Evolutionary conservation across 139 green algal genomes (phyloP).

Genomic region (Astrephomene gubernaculifera): DNA sequence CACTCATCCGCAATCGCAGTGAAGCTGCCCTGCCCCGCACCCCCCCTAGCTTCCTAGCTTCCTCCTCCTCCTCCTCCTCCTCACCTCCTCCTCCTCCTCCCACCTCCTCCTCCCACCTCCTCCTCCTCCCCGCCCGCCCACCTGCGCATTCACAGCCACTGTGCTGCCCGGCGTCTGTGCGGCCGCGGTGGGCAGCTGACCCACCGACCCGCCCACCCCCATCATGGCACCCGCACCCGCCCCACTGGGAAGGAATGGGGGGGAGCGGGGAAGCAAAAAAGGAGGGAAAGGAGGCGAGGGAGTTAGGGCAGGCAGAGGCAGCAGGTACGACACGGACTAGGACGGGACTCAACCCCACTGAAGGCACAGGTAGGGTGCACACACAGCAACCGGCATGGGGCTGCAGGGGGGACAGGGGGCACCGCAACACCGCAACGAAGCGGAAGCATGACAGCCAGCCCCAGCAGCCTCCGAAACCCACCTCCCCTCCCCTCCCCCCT

Average conservation of each 20-base stretch:
- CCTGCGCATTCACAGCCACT: conserved; percentile 20
- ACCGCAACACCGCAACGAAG: background rate
- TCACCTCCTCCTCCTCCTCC: too few relatives aligned
- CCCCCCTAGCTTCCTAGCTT: too few relatives aligned
- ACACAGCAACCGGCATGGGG: too few relatives aligned
- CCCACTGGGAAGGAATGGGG: background rate
- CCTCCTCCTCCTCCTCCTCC: too few relatives aligned
- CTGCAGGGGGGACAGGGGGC: background rate
- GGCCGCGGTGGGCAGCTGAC: conserved; percentile 20
- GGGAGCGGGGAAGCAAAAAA: too few relatives aligned
- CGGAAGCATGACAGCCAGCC: background rate
- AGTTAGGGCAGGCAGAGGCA: too few relatives aligned
- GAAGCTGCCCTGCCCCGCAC: too few relatives aligned
- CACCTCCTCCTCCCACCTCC: background rate
- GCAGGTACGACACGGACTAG: too few relatives aligned
- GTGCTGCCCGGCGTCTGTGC: conserved; percentile 33
- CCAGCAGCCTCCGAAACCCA: background rate
- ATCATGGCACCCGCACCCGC: conserved; percentile 27
- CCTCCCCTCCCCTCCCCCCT: background rate
- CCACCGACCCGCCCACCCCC: background rate
- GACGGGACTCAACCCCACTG: too few relatives aligned
- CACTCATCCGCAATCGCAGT: too few relatives aligned
- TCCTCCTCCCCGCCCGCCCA: background rate
- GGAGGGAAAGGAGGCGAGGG: too few relatives aligned
- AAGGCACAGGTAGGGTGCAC: too few relatives aligned